A percentile compares a stretch with the other conserved stretches of the same genome.
Evolutionary conservation across 192 early-diverging fungal species (phyloP).

Genomic region (Backusella morwellensis): DNA sequence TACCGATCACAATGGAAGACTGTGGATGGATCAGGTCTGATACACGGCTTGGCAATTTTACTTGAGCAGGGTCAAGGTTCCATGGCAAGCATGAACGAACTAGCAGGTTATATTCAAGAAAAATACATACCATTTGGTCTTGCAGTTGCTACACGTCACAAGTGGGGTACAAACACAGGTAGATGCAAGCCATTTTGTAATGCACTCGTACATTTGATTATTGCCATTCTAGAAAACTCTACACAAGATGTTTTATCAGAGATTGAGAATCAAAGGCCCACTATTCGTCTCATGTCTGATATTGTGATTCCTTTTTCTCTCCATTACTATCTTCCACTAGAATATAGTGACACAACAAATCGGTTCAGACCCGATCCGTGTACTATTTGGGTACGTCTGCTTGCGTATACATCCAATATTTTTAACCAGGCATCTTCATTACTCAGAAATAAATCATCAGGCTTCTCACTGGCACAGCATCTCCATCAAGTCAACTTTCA

Average conservation of each 20-base stretch:
- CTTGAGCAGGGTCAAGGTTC: conserved; percentile 32
- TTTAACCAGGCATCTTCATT: conserved; percentile 20
- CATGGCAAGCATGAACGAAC: conserved; percentile 21
- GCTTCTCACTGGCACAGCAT: conserved; percentile 22
- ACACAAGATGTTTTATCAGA: conserved; percentile 42
- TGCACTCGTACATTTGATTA: conserved; percentile 44
- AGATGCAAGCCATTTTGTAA: conserved; percentile 40
- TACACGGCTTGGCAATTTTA: conserved; percentile 43
- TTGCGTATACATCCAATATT: conserved; percentile 17
- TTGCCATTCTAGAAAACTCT: conserved; percentile 48
- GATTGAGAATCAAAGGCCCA: conserved; percentile 39
- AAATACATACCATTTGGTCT: conserved; percentile 43
- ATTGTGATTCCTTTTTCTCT: conserved; percentile 51
- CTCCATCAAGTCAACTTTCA: background rate
- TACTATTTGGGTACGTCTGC: conserved; percentile 26
- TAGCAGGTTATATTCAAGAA: conserved; percentile 40
- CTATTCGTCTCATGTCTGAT: conserved; percentile 43
- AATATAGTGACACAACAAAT: conserved; percentile 1
- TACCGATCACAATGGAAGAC: conserved; percentile 42
- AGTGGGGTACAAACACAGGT: conserved; percentile 35
- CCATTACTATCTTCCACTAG: conserved; percentile 37
- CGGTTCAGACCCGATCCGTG: conserved; percentile 10
- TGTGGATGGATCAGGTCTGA: conserved; percentile 45
- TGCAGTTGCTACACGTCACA: conserved; percentile 30
- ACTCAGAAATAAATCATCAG: conserved; percentile 11